Evolutionary conservation across 2,329 filamentous ascomycete genomes (phyloP).

Genomic region (Rutstroemia sp.): DNA sequence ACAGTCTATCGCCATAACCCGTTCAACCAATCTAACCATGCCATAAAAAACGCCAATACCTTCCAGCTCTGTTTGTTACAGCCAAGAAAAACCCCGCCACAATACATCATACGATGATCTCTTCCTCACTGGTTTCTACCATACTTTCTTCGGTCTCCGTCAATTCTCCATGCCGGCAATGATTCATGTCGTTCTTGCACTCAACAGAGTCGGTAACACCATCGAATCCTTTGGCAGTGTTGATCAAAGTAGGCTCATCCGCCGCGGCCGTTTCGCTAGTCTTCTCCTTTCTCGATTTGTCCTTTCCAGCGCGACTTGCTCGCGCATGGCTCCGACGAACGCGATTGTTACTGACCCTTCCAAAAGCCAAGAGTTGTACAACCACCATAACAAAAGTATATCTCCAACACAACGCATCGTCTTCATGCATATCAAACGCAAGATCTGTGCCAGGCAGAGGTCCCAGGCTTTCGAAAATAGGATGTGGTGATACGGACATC

Average conservation of each 20-base stretch:
- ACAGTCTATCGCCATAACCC: constrained; percentile 1
- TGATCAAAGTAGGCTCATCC: background rate
- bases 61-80: background rate
- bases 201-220: background rate
- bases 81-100: background rate
- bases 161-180: background rate
- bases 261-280: background rate
- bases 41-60: background rate
- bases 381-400: constrained; percentile 34
- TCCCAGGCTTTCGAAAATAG: constrained; percentile 25
- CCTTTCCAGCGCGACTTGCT: constrained; percentile 17
- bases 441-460: constrained; percentile 25
- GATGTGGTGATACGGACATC: constrained; percentile 24
- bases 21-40: background rate
- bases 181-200: background rate
- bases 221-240: background rate
- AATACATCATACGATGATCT: constrained; percentile 12
- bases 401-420: constrained; percentile 32
- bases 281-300: constrained; percentile 12
- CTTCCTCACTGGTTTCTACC: constrained; percentile 16
- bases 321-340: constrained; percentile 17
- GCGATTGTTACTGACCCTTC: constrained; percentile 25
- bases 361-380: constrained; percentile 31
- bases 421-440: constrained; percentile 32
- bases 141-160: constrained; percentile 5